Percentiles rank a stretch among this genome's conserved stretches.
Conservation (phyloP, 1,284 basidiomycete genomes). For the Ceratobasidium sp. region DNA sequence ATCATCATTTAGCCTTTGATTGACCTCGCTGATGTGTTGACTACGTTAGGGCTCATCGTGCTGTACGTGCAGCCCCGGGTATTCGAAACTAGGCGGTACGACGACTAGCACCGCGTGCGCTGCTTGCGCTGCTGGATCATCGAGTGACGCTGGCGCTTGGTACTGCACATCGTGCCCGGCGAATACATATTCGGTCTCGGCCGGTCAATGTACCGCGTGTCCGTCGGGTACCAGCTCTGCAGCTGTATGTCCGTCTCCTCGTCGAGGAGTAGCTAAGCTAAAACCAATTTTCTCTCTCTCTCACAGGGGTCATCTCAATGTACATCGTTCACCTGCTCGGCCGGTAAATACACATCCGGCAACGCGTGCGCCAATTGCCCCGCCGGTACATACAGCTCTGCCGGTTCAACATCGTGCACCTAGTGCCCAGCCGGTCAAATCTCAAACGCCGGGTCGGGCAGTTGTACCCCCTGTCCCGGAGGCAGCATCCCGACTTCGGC, state of each 20-base stretch:
- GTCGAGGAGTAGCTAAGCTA: background rate
- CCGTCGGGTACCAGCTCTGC: slow-evolving; percentile 4
- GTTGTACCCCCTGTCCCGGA: slow-evolving; percentile 6
- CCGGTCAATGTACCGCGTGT: slow-evolving; percentile 6
- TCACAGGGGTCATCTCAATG: slow-evolving; percentile 19
- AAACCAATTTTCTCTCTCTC: too few relatives aligned
- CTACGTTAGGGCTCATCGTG: background rate
- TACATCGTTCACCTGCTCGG: background rate
- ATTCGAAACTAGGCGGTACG: background rate
- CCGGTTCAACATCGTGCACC: background rate
- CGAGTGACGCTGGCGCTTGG: background rate
- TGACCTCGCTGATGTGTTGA: too few relatives aligned
- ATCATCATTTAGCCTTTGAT: too few relatives aligned
- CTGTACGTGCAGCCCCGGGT: background rate
- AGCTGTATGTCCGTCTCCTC: background rate
- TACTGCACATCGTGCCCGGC: background rate
- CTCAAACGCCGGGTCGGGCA: background rate
- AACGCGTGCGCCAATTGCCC: slow-evolving; percentile 24
- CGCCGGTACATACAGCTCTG: background rate
- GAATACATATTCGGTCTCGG: slow-evolving; percentile 5
- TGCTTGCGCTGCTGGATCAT: slow-evolving; percentile 17
- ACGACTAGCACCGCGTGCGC: background rate
- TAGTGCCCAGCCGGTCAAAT: background rate
- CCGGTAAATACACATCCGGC: slow-evolving; percentile 5
- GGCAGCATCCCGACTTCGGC: background rate